Conservation (phyloP, 164 flowering plant species). For the Annona squamosa region DNA sequence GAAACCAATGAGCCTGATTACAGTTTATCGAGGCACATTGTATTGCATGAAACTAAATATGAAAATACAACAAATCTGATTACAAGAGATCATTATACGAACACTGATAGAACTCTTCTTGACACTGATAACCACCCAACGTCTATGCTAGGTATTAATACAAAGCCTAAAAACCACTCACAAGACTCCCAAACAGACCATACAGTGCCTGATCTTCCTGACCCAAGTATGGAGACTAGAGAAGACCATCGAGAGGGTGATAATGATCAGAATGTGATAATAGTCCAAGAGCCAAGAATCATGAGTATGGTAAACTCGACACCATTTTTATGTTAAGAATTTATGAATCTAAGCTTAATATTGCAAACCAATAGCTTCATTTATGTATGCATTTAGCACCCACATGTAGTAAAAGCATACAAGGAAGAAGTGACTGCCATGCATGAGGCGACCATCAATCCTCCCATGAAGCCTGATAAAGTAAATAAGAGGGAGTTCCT, state of each 20-base stretch:
- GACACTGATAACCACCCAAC: conserved; percentile 6
- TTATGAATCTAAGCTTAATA: conserved; percentile 4
- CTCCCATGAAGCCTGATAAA: conserved; percentile 7
- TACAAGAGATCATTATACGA: conserved; percentile 8
- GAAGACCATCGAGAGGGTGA: conserved; percentile 14
- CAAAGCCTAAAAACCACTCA: conserved; percentile 6
- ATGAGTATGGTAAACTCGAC: conserved; percentile 19
- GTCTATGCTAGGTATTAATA: not conserved
- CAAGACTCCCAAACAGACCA: conserved; percentile 11
- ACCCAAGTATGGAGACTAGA: conserved; percentile 16
- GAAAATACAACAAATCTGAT: conserved; percentile 14
- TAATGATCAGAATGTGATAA: conserved; percentile 10
- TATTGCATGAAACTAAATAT: conserved; percentile 10
- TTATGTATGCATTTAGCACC: conserved; percentile 18
- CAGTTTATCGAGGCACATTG: conserved; percentile 2
- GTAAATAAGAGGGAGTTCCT: not conserved
- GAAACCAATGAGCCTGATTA: conserved; percentile 7
- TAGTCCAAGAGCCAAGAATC: conserved; percentile 8
- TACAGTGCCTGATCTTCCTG: conserved; percentile 7
- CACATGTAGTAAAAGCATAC: conserved; percentile 10
- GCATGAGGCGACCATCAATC: conserved; percentile 17
- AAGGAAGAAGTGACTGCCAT: conserved; percentile 21
- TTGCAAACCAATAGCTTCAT: conserved; percentile 7
- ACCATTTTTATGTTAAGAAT: not conserved
- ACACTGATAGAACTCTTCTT: not conserved